Evolutionary conservation across 768 basidiomycete species (phyloP).

Genomic region (Tylopilus subfusipes): DNA sequence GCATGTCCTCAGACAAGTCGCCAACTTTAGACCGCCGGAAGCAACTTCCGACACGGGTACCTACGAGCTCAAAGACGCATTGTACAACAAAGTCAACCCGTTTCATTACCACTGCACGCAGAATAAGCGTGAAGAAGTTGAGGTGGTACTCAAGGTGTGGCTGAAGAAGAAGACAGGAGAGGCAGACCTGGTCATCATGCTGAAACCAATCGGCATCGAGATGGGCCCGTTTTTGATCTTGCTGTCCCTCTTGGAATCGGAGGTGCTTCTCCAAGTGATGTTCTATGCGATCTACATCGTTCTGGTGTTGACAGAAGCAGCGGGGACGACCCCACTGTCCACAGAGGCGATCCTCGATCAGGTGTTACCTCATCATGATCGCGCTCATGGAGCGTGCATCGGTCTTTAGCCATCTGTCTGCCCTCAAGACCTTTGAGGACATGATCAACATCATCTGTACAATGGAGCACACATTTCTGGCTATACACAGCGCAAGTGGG

Average conservation of each 20-base stretch:
- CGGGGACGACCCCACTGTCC: constrained; percentile 62
- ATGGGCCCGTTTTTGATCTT: constrained; percentile 69
- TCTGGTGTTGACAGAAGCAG: constrained; percentile 57
- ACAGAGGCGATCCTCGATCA: constrained; percentile 91
- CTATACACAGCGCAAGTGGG: constrained; percentile 64
- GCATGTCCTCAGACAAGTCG: constrained; percentile 70
- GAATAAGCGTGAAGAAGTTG: constrained; percentile 91
- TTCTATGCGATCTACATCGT: constrained; percentile 81
- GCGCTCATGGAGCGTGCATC: constrained; percentile 69
- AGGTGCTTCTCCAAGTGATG: constrained; percentile 73
- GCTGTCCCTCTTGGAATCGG: constrained; percentile 60
- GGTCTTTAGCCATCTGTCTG: constrained; percentile 58
- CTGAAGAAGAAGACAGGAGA: constrained; percentile 61
- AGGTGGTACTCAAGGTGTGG: constrained; percentile 64
- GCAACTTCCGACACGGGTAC: constrained; percentile 71
- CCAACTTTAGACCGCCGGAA: constrained; percentile 80
- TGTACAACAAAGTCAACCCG: constrained; percentile 85
- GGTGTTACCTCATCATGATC: constrained; percentile 82
- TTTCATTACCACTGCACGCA: constrained; percentile 95
- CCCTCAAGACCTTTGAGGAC: constrained; percentile 53
- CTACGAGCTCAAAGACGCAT: constrained; percentile 85
- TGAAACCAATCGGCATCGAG: constrained; percentile 61
- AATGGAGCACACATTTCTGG: constrained; percentile 75
- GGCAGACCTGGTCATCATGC: constrained; percentile 70
- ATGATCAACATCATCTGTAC: constrained; percentile 71